Evolutionary conservation across 768 basidiomycete genomes (phyloP).

Genomic region (Neoboletus brunneissimus): DNA sequence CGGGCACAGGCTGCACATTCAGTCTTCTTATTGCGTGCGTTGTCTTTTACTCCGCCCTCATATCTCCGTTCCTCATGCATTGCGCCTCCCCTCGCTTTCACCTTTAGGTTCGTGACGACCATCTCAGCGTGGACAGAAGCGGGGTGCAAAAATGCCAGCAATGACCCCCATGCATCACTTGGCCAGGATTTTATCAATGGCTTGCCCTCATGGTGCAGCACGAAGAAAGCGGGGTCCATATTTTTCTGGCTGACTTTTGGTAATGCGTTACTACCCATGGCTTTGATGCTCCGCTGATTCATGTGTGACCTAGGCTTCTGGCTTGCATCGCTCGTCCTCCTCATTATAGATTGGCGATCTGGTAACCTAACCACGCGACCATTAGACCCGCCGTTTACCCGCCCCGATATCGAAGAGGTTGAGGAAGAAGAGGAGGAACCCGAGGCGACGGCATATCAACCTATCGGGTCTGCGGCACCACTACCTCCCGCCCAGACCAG

Average conservation of each 20-base stretch:
- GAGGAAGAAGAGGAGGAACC: constrained; percentile 55
- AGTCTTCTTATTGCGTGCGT: constrained; percentile 78
- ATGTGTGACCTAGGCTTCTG: constrained; percentile 57
- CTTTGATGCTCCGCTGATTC: constrained; percentile 4
- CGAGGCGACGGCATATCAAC: constrained; percentile 47
- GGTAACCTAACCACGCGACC: constrained; percentile 49
- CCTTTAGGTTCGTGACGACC: constrained; percentile 64
- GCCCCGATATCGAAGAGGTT: constrained; percentile 50
- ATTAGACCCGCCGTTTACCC: constrained; percentile 75
- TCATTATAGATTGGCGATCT: constrained; percentile 74
- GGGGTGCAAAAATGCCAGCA: constrained; percentile 81
- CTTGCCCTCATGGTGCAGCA: constrained; percentile 81
- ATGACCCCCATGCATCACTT: constrained; percentile 75
- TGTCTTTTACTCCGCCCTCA: neutral
- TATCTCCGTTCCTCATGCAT: constrained; percentile 16
- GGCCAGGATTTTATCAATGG: constrained; percentile 66
- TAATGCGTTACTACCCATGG: constrained; percentile 24
- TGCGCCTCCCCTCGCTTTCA: neutral
- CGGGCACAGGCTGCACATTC: constrained; percentile 61
- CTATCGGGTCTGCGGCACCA: constrained; percentile 33
- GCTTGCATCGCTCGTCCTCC: constrained; percentile 62
- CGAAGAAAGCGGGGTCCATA: constrained; percentile 86
- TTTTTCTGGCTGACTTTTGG: constrained; percentile 89
- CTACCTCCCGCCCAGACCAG: constrained; percentile 34
- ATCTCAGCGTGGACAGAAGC: constrained; percentile 86